phyloP scores from a whole-genome alignment of 768 basidiomycete species.

The Candolleomyces aberdarensis region DNA sequence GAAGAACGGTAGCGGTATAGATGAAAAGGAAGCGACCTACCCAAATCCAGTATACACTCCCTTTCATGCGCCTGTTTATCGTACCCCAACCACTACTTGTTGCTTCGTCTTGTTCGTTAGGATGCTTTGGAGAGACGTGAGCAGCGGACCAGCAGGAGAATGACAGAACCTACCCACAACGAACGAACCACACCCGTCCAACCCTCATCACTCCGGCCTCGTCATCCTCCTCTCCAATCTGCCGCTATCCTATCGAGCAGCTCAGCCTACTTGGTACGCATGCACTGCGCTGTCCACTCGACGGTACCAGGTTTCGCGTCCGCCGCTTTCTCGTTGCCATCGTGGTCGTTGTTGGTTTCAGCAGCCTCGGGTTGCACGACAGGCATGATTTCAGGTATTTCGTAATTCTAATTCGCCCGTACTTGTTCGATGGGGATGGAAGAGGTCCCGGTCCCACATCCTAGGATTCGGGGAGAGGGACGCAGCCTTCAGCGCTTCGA shows the following conservation, averaged over 20 bases:
- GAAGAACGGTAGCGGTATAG: no score
- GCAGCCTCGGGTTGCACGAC: no score
- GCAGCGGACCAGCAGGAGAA: background rate
- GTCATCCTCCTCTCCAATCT: constrained; percentile 45
- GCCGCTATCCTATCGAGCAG: constrained; percentile 47
- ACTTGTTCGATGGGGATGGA: constrained; percentile 75
- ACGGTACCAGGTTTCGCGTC: no score
- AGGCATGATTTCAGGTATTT: constrained; percentile 25
- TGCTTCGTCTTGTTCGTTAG: constrained; percentile 71
- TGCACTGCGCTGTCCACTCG: constrained; percentile 47
- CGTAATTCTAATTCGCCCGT: constrained; percentile 42
- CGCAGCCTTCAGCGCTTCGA: no score
- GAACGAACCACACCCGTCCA: constrained; percentile 68
- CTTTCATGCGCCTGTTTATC: constrained; percentile 60
- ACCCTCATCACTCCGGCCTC: constrained; percentile 39
- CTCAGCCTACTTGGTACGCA: constrained; percentile 54
- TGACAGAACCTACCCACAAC: constrained; percentile 43
- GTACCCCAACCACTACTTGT: constrained; percentile 74
- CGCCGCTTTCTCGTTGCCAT: no score
- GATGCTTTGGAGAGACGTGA: constrained; percentile 47
- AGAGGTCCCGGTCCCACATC: constrained; percentile 63
- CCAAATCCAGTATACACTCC: constrained; percentile 75
- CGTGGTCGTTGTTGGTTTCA: no score
- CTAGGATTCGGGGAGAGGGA: constrained; percentile 35
- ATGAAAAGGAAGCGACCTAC: constrained; percentile 33